phyloP scores from a whole-genome alignment of 257 asterid species.

The Solanum chaucha region DNA sequence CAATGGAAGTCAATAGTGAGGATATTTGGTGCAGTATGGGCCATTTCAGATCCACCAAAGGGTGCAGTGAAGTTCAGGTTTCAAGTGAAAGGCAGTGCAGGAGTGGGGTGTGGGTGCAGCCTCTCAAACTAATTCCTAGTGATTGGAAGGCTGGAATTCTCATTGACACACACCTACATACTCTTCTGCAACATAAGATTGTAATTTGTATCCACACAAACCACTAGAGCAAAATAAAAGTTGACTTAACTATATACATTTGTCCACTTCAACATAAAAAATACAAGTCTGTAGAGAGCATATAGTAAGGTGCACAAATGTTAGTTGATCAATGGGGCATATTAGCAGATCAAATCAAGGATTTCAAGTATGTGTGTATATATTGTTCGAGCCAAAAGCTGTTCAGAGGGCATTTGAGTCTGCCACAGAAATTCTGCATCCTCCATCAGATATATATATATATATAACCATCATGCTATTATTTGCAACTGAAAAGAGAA shows the following conservation, averaged over 20 bases:
- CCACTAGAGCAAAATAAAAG: neutral
- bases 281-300: neutral
- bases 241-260: neutral
- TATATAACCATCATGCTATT: neutral
- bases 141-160: no score
- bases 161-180: neutral
- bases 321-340: neutral
- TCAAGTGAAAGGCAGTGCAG: conserved; percentile 5
- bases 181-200: neutral
- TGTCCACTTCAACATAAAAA: neutral
- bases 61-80: conserved; percentile 7
- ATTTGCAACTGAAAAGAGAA: neutral
- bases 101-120: conserved; percentile 4
- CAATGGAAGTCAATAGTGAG: conserved; percentile 1
- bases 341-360: neutral
- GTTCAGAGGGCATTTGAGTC: neutral
- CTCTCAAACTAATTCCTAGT: neutral
- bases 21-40: conserved; percentile 11
- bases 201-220: neutral
- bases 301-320: neutral
- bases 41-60: conserved; percentile 6
- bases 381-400: neutral
- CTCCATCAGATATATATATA: no score
- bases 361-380: neutral
- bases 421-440: neutral